Evolutionary conservation across 306 rosid genomes (phyloP).

Genomic region (Ceratonia siliqua): DNA sequence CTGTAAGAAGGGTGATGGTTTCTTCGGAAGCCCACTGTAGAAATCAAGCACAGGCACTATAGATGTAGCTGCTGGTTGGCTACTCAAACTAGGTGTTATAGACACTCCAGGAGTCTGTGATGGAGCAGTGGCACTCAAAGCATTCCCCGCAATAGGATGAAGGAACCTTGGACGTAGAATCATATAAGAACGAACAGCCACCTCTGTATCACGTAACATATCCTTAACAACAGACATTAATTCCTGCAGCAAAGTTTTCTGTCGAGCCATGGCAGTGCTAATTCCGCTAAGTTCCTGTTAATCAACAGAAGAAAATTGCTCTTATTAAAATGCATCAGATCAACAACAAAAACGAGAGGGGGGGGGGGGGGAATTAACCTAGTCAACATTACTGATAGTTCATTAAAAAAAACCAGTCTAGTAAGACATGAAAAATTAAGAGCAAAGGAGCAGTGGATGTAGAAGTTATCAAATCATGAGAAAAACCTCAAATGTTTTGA

Average conservation of each 20-base stretch:
- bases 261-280: slow-evolving; percentile 74
- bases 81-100: slow-evolving; percentile 40
- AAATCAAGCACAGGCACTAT: slow-evolving; percentile 75
- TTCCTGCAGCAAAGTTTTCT: slow-evolving; percentile 65
- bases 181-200: slow-evolving; percentile 86
- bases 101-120: slow-evolving; percentile 65
- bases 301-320: slow-evolving; percentile 27
- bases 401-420: neutral
- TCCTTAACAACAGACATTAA: slow-evolving; percentile 66
- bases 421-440: slow-evolving; percentile 9
- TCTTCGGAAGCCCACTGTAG: slow-evolving; percentile 82
- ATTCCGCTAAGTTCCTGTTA: slow-evolving; percentile 91
- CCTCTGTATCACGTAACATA: slow-evolving; percentile 78
- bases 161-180: slow-evolving; percentile 75
- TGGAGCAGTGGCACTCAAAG: slow-evolving; percentile 67
- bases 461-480: slow-evolving; percentile 10
- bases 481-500: slow-evolving; percentile 10
- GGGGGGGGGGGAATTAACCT: neutral
- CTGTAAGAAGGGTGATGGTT: slow-evolving; percentile 84
- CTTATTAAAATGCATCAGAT: neutral
- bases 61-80: slow-evolving; percentile 60
- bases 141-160: slow-evolving; percentile 66
- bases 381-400: neutral
- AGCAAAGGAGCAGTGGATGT: slow-evolving; percentile 10
- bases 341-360: neutral